Evolutionary conservation across 2,329 filamentous ascomycete genomes (phyloP).

Genomic region (Exserohilum rostratum): DNA sequence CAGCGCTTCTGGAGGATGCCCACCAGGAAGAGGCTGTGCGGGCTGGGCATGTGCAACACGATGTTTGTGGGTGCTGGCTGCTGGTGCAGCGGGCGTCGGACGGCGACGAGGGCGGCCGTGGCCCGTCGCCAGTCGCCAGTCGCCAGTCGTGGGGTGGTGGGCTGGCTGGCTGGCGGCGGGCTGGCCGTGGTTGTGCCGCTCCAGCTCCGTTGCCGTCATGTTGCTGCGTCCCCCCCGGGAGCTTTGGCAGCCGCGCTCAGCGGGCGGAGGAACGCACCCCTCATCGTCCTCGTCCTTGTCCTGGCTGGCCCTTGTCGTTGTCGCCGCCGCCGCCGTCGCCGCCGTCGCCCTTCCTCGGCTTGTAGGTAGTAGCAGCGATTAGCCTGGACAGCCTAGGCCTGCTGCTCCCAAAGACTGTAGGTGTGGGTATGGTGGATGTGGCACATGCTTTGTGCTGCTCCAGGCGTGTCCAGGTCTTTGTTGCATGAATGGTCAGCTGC

Average conservation of each 20-base stretch:
- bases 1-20: no score
- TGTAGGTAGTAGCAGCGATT: background rate
- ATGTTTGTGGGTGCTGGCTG: constrained; percentile 8
- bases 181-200: constrained; percentile 14
- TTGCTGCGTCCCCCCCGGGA: background rate
- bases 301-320: no score
- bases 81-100: constrained; percentile 13
- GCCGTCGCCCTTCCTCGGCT: background rate
- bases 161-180: constrained; percentile 1
- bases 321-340: no score
- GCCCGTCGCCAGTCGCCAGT: no score
- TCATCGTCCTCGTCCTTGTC: no score
- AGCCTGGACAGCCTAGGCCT: background rate
- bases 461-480: background rate
- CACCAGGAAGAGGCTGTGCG: constrained; percentile 19
- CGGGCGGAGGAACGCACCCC: background rate
- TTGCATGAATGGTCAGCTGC: constrained; percentile 3
- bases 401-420: background rate
- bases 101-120: constrained; percentile 5
- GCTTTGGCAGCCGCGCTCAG: constrained; percentile 16
- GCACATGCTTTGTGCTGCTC: background rate
- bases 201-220: constrained; percentile 1
- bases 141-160: constrained; percentile 11
- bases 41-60: constrained; percentile 16
- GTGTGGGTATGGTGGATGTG: no score